Conservation (phyloP, 2,329 filamentous ascomycete genomes). For the Aspergillus texensis region DNA sequence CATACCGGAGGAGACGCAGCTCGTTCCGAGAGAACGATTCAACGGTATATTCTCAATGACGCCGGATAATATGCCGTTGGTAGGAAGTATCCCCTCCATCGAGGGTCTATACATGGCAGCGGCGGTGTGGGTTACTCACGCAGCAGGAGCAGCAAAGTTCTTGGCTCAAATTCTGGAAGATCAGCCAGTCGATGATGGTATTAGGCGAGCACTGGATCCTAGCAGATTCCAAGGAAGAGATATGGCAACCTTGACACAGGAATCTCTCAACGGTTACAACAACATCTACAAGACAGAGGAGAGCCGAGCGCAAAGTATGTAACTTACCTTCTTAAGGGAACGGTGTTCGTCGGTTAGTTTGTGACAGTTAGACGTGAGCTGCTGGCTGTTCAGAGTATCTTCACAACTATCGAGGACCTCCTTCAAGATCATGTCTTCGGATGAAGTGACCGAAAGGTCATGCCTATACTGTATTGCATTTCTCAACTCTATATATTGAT, state of each 20-base stretch:
- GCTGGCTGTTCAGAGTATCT: neutral
- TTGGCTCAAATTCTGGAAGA: constrained; percentile 17
- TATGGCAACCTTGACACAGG: constrained; percentile 20
- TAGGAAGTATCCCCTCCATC: constrained; percentile 27
- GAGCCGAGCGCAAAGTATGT: neutral
- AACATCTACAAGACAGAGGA: constrained; percentile 33
- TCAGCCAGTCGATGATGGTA: constrained; percentile 20
- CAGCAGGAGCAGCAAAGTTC: constrained; percentile 35
- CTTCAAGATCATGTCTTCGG: neutral
- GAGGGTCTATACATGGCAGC: constrained; percentile 35
- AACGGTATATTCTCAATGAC: constrained; percentile 41
- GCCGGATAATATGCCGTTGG: constrained; percentile 38
- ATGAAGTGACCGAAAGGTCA: neutral
- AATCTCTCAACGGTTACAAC: constrained; percentile 34
- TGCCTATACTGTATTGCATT: neutral
- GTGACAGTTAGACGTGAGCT: neutral
- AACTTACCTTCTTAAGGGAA: neutral
- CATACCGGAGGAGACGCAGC: constrained; percentile 20
- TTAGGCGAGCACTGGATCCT: constrained; percentile 27
- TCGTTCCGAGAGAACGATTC: constrained; percentile 24
- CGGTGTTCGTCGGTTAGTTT: neutral
- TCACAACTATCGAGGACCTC: neutral
- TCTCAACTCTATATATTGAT: neutral
- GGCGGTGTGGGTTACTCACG: constrained; percentile 41
- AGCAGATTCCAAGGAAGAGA: constrained; percentile 28